Evolutionary conservation across 345 rosid genomes (phyloP).

Genomic region (Populus tremula): DNA sequence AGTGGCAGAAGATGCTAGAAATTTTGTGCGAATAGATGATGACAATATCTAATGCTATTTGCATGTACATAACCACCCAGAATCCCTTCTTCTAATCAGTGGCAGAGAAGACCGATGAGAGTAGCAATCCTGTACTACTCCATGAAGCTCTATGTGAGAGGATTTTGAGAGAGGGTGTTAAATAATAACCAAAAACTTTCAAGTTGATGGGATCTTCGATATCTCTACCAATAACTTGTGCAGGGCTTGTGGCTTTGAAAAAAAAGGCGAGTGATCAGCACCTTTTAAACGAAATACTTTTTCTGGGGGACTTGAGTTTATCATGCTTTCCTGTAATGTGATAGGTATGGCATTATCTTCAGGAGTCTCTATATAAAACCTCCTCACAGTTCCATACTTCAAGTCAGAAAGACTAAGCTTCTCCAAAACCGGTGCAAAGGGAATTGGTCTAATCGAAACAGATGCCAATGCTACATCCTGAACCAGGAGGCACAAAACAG

Average conservation of each 20-base stretch:
- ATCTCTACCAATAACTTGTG: constrained; percentile 87
- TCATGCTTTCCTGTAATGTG: constrained; percentile 70
- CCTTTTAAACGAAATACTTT: constrained; percentile 75
- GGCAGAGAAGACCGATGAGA: background rate
- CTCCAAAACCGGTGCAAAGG: constrained; percentile 91
- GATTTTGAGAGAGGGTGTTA: background rate
- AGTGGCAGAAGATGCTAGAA: background rate
- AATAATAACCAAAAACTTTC: constrained; percentile 3
- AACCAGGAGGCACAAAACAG: constrained; percentile 7
- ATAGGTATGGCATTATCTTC: constrained; percentile 84
- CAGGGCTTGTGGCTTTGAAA: constrained; percentile 97
- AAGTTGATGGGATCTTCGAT: constrained; percentile 43
- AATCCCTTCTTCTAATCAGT: constrained; percentile 8
- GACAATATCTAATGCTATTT: constrained; percentile 9
- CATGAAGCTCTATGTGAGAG: background rate
- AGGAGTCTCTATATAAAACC: constrained; percentile 70
- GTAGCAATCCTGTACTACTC: constrained; percentile 2
- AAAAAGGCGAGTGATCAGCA: constrained; percentile 95
- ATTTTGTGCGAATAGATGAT: background rate
- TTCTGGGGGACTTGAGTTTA: constrained; percentile 74
- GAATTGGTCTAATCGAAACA: constrained; percentile 87
- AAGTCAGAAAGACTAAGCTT: constrained; percentile 68
- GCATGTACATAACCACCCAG: constrained; percentile 16
- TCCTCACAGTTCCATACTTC: constrained; percentile 73
- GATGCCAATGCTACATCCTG: constrained; percentile 95